Evolutionary conservation across 345 rosid genomes (phyloP), one percentile per base, ranked within the genome.

Genomic region (Linum lewisii): DNA sequence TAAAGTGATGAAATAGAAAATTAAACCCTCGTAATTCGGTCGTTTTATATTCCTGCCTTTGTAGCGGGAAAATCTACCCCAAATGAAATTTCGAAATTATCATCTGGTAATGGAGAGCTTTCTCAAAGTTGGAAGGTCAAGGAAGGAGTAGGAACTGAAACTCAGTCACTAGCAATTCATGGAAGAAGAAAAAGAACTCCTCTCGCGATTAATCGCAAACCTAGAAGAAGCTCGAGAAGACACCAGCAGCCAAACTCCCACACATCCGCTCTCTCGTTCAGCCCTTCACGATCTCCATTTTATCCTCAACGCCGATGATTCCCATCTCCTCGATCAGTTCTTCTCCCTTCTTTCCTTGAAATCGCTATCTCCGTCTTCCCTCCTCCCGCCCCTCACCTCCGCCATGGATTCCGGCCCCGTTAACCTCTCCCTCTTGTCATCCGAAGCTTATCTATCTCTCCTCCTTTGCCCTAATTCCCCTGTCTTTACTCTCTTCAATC

Each of bases 401-500:
- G 70, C 87, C 56, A 88, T 92, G 97, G 95, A 88, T 61, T 64
- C 80, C 0, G 76, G 66, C 13, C 64, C 80, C 25, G 38, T 73
- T 6, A 57, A 64, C 53, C 44, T 78, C 21, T 82, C 84, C 8
- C 82, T 88, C 21, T 37, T 65, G 22, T 82, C 91, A 22, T 83
- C 93, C 61, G 73, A 77, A 54, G 69, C 78, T 16, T 88, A 84
- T 69, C 82, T 88, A 6, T 71, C 77, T 45, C 73, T 86, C 57
- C 82, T 88, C 42, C 84, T 86, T 15, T 73, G 81, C 3, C 81
- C 93, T 2, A 76, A 72, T 53, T 80, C 93, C 50, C 87, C 95
- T 14, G 90, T 84, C 54, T 78, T 84, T 77, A 79, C 90, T 14
- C 84, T 84, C 67, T 86, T 91, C 73, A 81, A 86, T 29, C 96